Evolutionary conservation across 305 asterid species (phyloP), one percentile per base, ranked within the genome.

Genomic region (Fraxinus albicans): DNA sequence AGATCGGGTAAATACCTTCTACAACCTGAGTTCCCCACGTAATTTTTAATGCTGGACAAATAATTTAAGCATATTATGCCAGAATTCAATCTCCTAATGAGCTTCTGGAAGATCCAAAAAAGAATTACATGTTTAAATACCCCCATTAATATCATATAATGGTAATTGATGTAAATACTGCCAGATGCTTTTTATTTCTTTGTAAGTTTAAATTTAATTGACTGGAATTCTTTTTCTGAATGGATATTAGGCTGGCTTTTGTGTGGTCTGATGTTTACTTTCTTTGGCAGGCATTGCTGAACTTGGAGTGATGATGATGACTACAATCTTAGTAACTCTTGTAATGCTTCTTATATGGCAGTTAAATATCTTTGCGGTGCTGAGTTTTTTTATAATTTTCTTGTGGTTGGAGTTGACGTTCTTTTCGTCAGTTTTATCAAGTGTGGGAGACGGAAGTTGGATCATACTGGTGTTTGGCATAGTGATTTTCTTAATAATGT

Each of bases 261-360:
- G 73, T 38, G 17, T 83, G 80, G 38, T 89, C 89, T 90, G 79
- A 89, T 79, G 35, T 83, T 87, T 74, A 79, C 76, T 42, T 72
- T 75, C 15, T 85, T 89, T 84, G 88, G 82, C 97, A 95, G 99
- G 93, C 82, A 91, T 97, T 85, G 99, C 99, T 31, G 99, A 95
- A 89, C 88, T 95, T 55, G 99, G 99, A 69, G 99, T 97, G 84
- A 97, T 95, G 99, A 95, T 95, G 99, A 95, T 93, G 97, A 92
- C 98, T 47, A 95, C 99, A 74, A 76, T 89, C 87, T 92, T 94
- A 88, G 98, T 95, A 83, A 95, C 98, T 40, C 93, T 97, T 40
- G 99, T 97, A 84, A 97, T 97, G 99, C 98, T 97, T 89, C 98
- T 97, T 76, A 97, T 97, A 89, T 97, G 99, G 99, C 99, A 95